Evolutionary conservation across 2,329 filamentous ascomycete species (phyloP).

Genomic region (Verticillium nonalfalfae): DNA sequence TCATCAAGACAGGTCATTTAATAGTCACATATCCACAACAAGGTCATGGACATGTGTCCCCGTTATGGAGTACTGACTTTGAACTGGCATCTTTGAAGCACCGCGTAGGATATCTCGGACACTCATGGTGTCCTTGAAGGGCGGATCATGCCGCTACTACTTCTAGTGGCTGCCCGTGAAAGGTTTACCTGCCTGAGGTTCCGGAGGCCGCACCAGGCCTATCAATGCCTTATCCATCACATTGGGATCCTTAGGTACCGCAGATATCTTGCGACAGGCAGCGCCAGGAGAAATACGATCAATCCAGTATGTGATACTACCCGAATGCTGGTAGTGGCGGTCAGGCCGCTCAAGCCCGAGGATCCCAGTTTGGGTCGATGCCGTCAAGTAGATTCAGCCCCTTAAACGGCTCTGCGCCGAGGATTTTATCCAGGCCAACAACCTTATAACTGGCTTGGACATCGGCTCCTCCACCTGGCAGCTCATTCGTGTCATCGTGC

Average conservation of each 20-base stretch:
- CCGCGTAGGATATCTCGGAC: no score
- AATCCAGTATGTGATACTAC: background rate
- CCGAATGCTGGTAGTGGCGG: background rate
- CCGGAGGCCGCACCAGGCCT: background rate
- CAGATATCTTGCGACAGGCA: background rate
- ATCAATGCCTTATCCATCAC: background rate
- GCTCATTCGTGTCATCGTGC: slow-evolving; percentile 48
- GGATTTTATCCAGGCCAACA: slow-evolving; percentile 31
- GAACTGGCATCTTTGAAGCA: no score
- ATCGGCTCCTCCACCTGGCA: slow-evolving; percentile 36
- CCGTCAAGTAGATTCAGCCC: slow-evolving; percentile 23
- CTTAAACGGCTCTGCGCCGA: slow-evolving; percentile 21
- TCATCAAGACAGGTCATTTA: no score
- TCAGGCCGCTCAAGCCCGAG: slow-evolving; percentile 15
- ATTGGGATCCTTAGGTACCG: background rate
- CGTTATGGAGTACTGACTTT: no score
- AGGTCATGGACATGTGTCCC: no score
- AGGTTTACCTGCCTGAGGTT: no score
- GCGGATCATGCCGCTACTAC: no score
- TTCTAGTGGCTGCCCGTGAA: no score
- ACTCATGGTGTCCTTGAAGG: no score
- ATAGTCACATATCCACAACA: no score
- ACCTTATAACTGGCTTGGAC: slow-evolving; percentile 45
- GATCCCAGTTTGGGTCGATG: slow-evolving; percentile 32
- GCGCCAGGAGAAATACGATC: background rate